phyloP scores from a whole-genome alignment of 1,284 basidiomycete genomes.

The Pisolithus thermaeus region DNA sequence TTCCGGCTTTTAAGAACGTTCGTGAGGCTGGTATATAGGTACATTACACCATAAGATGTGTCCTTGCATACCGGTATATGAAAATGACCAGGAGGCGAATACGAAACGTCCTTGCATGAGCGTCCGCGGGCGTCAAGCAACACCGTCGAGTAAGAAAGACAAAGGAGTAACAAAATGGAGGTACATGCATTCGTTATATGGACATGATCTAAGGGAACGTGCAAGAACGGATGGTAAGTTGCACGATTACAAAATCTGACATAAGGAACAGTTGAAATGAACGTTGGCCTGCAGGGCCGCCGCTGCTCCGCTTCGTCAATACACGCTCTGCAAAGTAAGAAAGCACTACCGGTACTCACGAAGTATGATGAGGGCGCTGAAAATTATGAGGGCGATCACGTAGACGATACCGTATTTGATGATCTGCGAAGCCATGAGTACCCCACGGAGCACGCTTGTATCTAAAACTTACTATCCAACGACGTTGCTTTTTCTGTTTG shows the following conservation, averaged over 20 bases:
- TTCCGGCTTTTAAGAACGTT: background rate
- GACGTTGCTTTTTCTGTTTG: conserved; percentile 81
- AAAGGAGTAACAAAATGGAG: background rate
- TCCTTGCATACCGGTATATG: background rate
- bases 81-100: background rate
- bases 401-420: conserved; percentile 78
- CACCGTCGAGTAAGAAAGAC: background rate
- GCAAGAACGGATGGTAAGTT: conserved; percentile 12
- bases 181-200: background rate
- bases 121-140: background rate
- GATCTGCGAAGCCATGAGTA: conserved; percentile 35
- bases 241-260: conserved; percentile 54
- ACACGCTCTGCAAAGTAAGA: background rate
- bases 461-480: conserved; percentile 66
- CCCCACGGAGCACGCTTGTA: background rate
- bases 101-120: background rate
- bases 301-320: conserved; percentile 35
- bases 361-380: conserved; percentile 70
- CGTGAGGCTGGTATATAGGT: background rate
- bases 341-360: conserved; percentile 48
- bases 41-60: background rate
- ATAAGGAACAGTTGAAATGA: conserved; percentile 60
- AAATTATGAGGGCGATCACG: conserved; percentile 65
- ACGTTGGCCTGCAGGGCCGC: conserved; percentile 53
- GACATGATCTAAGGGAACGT: background rate